Conservation (phyloP, 495 filamentous ascomycete genomes). For the Hypoxylon lienhwacheense region DNA sequence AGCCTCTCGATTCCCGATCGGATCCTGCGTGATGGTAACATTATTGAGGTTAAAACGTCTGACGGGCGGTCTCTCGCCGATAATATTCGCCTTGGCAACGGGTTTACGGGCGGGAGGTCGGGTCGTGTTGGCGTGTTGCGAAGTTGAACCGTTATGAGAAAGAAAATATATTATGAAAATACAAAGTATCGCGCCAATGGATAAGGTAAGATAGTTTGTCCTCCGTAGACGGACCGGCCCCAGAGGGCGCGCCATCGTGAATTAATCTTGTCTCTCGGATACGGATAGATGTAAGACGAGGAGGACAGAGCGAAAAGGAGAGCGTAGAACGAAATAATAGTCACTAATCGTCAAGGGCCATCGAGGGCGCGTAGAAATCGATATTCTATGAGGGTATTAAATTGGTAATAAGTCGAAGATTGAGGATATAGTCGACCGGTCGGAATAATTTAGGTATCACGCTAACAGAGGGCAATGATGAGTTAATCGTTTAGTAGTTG, state of each 20-base stretch:
- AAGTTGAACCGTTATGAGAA: constrained; percentile 38
- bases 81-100: constrained; percentile 65
- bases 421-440: constrained; percentile 3
- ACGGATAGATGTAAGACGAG: constrained; percentile 16
- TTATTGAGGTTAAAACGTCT: constrained; percentile 93
- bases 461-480: constrained; percentile 18
- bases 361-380: constrained; percentile 22
- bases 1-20: constrained; percentile 76
- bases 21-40: constrained; percentile 75
- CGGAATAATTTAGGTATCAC: constrained; percentile 12
- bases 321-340: constrained; percentile 20
- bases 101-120: constrained; percentile 79
- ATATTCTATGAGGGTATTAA: constrained; percentile 15
- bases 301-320: constrained; percentile 19
- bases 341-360: constrained; percentile 33
- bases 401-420: constrained; percentile 11
- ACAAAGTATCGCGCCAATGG: constrained; percentile 52
- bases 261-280: constrained; percentile 21
- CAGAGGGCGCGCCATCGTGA: constrained; percentile 55
- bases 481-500: neutral
- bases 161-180: constrained; percentile 59
- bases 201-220: constrained; percentile 55
- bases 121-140: constrained; percentile 60
- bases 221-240: constrained; percentile 60
- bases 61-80: constrained; percentile 76